Evolutionary conservation across 345 rosid genomes (phyloP).

Genomic region (Cardamine chenopodiifolia): DNA sequence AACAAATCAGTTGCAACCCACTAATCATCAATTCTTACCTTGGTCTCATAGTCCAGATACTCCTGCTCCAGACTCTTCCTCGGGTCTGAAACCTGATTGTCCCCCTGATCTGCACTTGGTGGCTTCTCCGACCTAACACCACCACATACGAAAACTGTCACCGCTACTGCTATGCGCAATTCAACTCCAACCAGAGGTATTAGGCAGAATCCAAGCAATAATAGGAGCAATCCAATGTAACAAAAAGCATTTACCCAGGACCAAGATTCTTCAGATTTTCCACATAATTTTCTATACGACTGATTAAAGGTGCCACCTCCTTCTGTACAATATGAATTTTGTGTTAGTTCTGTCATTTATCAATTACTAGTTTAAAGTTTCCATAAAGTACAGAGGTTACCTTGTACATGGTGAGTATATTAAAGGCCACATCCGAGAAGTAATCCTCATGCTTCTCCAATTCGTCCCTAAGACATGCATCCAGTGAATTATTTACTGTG

Average conservation of each 20-base stretch:
- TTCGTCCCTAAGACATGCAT: constrained; percentile 61
- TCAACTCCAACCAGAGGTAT: constrained; percentile 14
- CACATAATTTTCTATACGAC: constrained; percentile 74
- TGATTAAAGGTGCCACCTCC: constrained; percentile 74
- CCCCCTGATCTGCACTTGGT: constrained; percentile 52
- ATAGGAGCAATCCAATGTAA: constrained; percentile 11
- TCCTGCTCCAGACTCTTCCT: constrained; percentile 88
- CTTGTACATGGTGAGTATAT: constrained; percentile 75
- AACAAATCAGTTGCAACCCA: background rate
- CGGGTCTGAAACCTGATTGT: constrained; percentile 59
- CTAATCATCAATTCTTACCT: constrained; percentile 50
- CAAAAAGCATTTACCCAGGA: constrained; percentile 55
- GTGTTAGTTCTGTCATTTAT: constrained; percentile 19
- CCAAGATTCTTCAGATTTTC: constrained; percentile 79
- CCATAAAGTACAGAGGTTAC: constrained; percentile 42
- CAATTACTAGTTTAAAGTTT: constrained; percentile 17
- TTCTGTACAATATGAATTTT: constrained; percentile 51
- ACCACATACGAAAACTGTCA: constrained; percentile 29
- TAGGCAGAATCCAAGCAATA: constrained; percentile 4
- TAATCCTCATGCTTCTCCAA: constrained; percentile 82
- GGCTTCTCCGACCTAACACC: constrained; percentile 54
- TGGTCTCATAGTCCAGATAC: constrained; percentile 85
- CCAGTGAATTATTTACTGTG: constrained; percentile 11
- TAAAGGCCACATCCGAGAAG: constrained; percentile 66
- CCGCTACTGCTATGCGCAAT: constrained; percentile 31